Conservation (phyloP, 2,329 filamentous ascomycete species). For the Calonectria hawksworthii region DNA sequence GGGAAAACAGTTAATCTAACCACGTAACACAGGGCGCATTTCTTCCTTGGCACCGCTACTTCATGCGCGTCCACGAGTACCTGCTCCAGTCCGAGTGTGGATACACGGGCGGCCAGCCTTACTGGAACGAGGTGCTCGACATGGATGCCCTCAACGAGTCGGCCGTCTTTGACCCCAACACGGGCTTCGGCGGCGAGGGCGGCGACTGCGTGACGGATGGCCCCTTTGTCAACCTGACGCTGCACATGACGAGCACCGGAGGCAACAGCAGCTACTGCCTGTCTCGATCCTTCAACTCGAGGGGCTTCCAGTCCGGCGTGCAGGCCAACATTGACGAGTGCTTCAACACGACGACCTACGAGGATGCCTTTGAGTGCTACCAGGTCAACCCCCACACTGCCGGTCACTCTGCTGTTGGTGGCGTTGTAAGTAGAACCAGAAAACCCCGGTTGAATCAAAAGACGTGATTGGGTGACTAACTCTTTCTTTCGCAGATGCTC, state of each 20-base stretch:
- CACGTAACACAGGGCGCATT: slow-evolving; percentile 11
- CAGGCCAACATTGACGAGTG: slow-evolving; percentile 26
- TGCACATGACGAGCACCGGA: slow-evolving; percentile 13
- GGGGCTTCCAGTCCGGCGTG: slow-evolving; percentile 12
- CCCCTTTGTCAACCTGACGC: slow-evolving; percentile 23
- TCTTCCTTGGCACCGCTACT: slow-evolving; percentile 30
- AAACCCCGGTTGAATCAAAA: not conserved
- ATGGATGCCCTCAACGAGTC: slow-evolving; percentile 11
- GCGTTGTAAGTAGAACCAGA: slow-evolving; percentile 13
- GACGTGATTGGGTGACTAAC: not conserved
- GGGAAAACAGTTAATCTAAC: not conserved
- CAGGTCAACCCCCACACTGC: slow-evolving; percentile 21
- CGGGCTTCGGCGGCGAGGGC: slow-evolving; percentile 21
- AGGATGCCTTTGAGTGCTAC: slow-evolving; percentile 27
- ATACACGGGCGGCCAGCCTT: slow-evolving; percentile 27
- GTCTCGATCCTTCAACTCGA: slow-evolving; percentile 11
- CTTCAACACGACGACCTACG: slow-evolving; percentile 16
- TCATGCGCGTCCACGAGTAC: slow-evolving; percentile 25
- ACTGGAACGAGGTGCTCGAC: slow-evolving; percentile 28
- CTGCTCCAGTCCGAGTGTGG: slow-evolving; percentile 26
- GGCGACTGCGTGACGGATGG: slow-evolving; percentile 25
- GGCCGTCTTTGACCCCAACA: slow-evolving; percentile 16
- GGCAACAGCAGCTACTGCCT: slow-evolving; percentile 15
- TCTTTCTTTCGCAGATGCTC: slow-evolving; percentile 3
- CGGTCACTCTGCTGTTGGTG: slow-evolving; percentile 25